phyloP scores from a whole-genome alignment of 805 yeast genomes.

The Teunomyces atbi region DNA sequence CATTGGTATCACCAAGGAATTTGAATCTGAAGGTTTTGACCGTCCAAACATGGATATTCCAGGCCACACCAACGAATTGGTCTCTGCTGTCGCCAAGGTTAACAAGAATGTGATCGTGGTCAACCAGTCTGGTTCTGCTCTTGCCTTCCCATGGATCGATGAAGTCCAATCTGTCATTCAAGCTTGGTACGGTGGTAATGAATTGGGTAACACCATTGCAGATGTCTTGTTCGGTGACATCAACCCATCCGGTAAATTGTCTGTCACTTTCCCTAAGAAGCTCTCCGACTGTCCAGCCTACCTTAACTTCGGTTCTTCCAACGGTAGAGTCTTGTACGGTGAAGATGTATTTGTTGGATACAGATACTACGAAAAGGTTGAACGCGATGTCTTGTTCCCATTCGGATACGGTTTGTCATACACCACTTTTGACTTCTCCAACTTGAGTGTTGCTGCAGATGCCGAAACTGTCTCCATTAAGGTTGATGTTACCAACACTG shows the following conservation, averaged over 20 bases:
- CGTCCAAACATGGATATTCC: conserved; percentile 52
- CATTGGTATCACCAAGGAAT: conserved; percentile 53
- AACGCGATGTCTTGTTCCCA: conserved; percentile 50
- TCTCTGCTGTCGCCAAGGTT: conserved; percentile 43
- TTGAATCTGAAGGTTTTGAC: conserved; percentile 63
- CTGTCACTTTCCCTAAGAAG: conserved; percentile 53
- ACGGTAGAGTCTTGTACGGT: conserved; percentile 57
- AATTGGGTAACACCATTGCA: conserved; percentile 57
- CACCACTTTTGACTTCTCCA: conserved; percentile 45
- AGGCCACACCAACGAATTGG: conserved; percentile 43
- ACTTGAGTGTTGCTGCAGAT: conserved; percentile 30
- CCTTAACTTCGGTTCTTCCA: conserved; percentile 49
- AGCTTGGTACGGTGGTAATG: conserved; percentile 60
- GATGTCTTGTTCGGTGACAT: conserved; percentile 59
- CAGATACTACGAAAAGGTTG: conserved; percentile 54
- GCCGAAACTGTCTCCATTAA: conserved; percentile 28
- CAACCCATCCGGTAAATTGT: conserved; percentile 59
- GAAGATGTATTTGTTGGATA: conserved; percentile 68
- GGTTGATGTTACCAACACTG: conserved; percentile 48
- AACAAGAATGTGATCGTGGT: conserved; percentile 54
- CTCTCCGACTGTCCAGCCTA: conserved; percentile 57
- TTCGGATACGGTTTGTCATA: conserved; percentile 66
- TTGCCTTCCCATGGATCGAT: conserved; percentile 51
- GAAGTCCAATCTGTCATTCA: conserved; percentile 46
- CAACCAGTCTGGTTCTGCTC: conserved; percentile 62